Percentiles rank a stretch among this genome's conserved stretches.
Evolutionary conservation across 2,329 filamentous ascomycete species (phyloP).

Genomic region (Sporothrix pallida): DNA sequence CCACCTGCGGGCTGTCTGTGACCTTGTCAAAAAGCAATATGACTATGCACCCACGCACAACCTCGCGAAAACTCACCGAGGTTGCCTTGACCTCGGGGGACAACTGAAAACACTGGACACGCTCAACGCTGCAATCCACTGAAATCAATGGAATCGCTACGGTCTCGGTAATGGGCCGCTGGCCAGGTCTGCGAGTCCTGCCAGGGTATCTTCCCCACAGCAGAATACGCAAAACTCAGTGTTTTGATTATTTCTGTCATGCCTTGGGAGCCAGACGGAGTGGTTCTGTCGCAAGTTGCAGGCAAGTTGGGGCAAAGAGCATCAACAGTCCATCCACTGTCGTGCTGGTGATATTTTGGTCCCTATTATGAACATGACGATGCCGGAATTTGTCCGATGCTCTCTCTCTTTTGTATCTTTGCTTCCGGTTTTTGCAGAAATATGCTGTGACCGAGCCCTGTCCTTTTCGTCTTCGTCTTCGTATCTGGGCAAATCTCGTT

Average conservation of each 20-base stretch:
- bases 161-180: too few relatives aligned
- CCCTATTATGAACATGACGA: too few relatives aligned
- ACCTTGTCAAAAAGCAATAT: neutral
- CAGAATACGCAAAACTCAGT: neutral
- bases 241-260: conserved; percentile 21
- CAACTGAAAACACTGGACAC: neutral
- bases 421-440: too few relatives aligned
- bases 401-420: too few relatives aligned
- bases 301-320: neutral
- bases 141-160: too few relatives aligned
- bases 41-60: neutral
- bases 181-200: neutral
- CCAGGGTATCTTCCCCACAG: neutral
- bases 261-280: neutral
- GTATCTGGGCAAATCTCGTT: too few relatives aligned
- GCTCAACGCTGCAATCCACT: too few relatives aligned
- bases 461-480: too few relatives aligned
- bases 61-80: conserved; percentile 8
- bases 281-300: neutral
- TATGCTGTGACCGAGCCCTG: too few relatives aligned
- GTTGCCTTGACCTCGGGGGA: neutral
- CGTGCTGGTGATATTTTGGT: too few relatives aligned
- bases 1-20: neutral
- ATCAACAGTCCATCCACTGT: too few relatives aligned
- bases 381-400: too few relatives aligned